phyloP scores from a whole-genome alignment of 306 rosid genomes.

The Inga laurina region DNA sequence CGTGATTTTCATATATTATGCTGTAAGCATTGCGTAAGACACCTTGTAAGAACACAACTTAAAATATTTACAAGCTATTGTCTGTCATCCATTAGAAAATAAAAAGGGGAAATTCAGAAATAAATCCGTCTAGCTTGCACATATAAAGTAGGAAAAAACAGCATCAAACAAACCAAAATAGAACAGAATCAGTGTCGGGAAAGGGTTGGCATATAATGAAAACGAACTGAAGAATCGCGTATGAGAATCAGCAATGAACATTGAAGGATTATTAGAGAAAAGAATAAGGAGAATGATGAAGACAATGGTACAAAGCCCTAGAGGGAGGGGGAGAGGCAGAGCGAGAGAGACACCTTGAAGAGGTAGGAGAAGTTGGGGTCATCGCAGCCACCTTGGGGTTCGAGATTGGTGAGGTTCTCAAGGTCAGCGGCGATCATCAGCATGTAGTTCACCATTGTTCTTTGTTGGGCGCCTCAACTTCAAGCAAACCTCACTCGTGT shows the following conservation, averaged over 20 bases:
- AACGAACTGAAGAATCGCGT: neutral
- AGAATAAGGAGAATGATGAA: neutral
- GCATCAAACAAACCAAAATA: neutral
- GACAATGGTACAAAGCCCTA: neutral
- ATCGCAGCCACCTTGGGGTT: constrained; percentile 88
- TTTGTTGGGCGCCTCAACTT: constrained; percentile 11
- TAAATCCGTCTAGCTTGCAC: neutral
- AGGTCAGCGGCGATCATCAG: constrained; percentile 75
- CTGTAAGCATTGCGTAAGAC: neutral
- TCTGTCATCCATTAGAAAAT: neutral
- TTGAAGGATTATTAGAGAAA: neutral
- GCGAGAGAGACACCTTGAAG: constrained; percentile 69
- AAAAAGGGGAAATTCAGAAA: neutral
- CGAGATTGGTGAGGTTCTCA: constrained; percentile 80
- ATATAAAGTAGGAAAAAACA: neutral
- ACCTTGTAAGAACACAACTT: neutral
- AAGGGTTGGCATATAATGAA: neutral
- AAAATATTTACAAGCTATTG: neutral
- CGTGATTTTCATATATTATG: neutral
- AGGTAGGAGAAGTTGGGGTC: constrained; percentile 78
- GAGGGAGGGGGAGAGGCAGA: neutral
- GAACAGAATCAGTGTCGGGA: neutral
- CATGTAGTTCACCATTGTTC: constrained; percentile 73
- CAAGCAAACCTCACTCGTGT: neutral
- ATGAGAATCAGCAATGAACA: neutral